Evolutionary conservation across 208 protist species (phyloP).

Genomic region (Crithidia sp.): DNA sequence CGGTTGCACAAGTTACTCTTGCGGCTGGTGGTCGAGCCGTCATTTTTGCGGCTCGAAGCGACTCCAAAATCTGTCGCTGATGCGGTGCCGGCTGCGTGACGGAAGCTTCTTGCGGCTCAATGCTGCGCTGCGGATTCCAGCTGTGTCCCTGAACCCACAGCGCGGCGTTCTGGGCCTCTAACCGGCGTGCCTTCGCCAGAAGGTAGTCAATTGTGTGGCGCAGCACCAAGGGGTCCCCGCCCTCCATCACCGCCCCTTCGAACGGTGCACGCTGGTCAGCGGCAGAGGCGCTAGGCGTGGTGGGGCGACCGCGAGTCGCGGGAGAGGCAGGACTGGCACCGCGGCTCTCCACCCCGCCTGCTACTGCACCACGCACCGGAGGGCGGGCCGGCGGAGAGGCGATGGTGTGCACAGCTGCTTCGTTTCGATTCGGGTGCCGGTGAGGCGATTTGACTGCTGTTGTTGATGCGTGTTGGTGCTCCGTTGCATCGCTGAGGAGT

Average conservation of each 20-base stretch:
- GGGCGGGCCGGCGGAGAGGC: background rate
- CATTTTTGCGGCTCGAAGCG: no score
- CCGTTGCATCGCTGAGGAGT: background rate
- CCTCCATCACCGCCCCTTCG: slow-evolving; percentile 14
- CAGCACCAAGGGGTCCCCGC: slow-evolving; percentile 34
- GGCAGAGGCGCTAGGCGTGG: background rate
- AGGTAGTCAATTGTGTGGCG: slow-evolving; percentile 34
- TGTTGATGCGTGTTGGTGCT: background rate
- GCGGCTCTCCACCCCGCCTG: slow-evolving; percentile 7
- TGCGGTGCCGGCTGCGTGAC: no score
- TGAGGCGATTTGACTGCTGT: background rate
- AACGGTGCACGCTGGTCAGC: background rate
- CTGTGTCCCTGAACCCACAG: slow-evolving; percentile 35
- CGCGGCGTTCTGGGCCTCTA: slow-evolving; percentile 28
- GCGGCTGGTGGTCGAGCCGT: no score
- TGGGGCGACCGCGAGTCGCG: no score
- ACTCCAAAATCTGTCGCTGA: no score
- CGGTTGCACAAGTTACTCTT: background rate
- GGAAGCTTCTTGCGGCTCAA: no score
- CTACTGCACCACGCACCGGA: background rate
- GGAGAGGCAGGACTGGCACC: background rate
- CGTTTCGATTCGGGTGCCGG: background rate
- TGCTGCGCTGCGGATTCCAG: slow-evolving; percentile 24
- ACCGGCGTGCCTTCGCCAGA: slow-evolving; percentile 24
- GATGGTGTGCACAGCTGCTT: background rate